Base-by-base conservation (phyloP, 169 alveolate species). In the Theileria annulata region DNA sequence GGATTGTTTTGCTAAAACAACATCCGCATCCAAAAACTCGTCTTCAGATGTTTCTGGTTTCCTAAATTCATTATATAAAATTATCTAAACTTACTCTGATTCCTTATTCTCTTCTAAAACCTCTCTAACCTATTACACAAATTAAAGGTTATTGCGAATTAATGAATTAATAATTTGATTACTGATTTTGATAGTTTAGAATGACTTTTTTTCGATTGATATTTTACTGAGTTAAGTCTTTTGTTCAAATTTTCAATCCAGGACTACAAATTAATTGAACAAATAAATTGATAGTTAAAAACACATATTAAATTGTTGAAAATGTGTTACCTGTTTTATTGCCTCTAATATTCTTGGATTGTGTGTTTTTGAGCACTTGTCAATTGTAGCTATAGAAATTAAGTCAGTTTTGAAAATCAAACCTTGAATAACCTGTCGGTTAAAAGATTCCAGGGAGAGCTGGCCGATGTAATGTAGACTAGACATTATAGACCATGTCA, bases 1-100 rank as follows among this genome's bases (percentile, higher is more conserved):
- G 5, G 25, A 51, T 3, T 3, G 56, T 21, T 35, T 35, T 12
- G 75, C 82, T 35, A 64, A 58, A 35, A 75, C 87, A 9, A 84
- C 90, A 25, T 84, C 90, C 23, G 90, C 90, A 64, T 84, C 90
- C 42, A 69, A 75, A 80, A 84, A 84, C 68, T 84, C 90, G 54
- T 84, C 85, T 25, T 71, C 59, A 13, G 35, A 51, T 31, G 23
- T 27, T 56, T 68, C 62, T 3, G 17, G 63, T 9, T 71, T 21
- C 73, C 75, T 71, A 60, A 13, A 13, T 60, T 60, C 2, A 19
- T 60, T n/a, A 25, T 5, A 13, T 60, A 13, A n/a, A 35, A 35
- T 5, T 35, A 33, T 60, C 3, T 27, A 27, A 67, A 67, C 75
- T 3, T 67, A 67, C 75, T 42, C 49, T 15, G 17, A 15, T 48